phyloP scores from a whole-genome alignment of 1,284 basidiomycete species.

The Malassezia obtusa region DNA sequence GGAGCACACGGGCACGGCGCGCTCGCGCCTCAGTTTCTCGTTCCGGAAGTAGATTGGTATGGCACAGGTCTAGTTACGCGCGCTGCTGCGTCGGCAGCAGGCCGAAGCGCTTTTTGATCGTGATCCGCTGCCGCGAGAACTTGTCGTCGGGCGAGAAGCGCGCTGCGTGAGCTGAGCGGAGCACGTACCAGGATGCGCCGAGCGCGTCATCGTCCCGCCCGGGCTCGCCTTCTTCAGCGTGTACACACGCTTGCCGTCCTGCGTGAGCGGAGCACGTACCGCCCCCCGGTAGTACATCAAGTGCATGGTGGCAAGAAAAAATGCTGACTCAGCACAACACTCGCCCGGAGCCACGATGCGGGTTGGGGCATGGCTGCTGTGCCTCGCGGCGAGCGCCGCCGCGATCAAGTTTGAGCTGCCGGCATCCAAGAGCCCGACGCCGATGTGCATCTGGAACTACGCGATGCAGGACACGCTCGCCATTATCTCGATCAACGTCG shows the following conservation, averaged over 20 bases:
- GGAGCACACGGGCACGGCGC: background rate
- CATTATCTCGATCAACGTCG: conserved; percentile 81
- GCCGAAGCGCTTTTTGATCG: conserved; percentile 45
- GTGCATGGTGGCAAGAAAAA: conserved; percentile 32
- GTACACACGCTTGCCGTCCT: conserved; percentile 46
- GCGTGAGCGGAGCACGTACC: conserved; percentile 21
- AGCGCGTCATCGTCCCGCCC: conserved; percentile 39
- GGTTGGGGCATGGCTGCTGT: background rate
- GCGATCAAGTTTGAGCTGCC: conserved; percentile 45
- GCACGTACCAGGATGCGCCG: conserved; percentile 35
- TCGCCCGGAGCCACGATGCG: background rate
- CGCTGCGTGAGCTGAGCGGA: conserved; percentile 16
- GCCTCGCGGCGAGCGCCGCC: conserved; percentile 9
- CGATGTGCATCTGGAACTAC: conserved; percentile 47
- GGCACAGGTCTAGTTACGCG: background rate
- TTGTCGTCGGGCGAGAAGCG: conserved; percentile 48
- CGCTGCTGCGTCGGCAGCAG: conserved; percentile 29
- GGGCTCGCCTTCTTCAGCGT: conserved; percentile 44
- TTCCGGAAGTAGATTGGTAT: background rate
- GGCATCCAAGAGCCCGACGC: conserved; percentile 21
- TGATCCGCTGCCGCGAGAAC: conserved; percentile 45
- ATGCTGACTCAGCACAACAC: conserved; percentile 5
- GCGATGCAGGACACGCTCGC: conserved; percentile 44
- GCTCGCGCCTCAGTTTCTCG: background rate
- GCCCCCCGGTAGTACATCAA: conserved; percentile 45